A percentile compares a stretch with the other conserved stretches of the same genome.
Conservation (phyloP, 495 filamentous ascomycete genomes). For the Xylaria nigripes region DNA sequence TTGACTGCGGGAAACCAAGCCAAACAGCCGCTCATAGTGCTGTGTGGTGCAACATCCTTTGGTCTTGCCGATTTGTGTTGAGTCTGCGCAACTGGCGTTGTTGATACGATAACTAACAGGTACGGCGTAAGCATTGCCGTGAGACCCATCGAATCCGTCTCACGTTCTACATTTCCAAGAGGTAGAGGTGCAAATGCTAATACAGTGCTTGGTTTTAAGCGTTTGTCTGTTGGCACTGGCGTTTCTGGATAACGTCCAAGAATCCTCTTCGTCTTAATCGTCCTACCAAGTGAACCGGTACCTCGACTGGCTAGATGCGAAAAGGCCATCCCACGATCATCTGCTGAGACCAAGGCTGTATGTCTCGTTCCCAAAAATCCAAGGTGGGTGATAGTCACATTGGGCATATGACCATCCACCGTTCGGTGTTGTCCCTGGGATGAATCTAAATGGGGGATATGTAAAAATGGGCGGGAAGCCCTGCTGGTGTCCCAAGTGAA, state of each 20-base stretch:
- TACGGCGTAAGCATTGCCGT: slow-evolving; percentile 96
- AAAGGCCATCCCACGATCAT: slow-evolving; percentile 94
- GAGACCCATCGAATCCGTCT: slow-evolving; percentile 80
- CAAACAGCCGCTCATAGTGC: slow-evolving; percentile 83
- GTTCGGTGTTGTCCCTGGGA: slow-evolving; percentile 56
- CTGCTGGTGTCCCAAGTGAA: slow-evolving; percentile 93
- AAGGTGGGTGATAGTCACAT: slow-evolving; percentile 71
- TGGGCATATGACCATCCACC: slow-evolving; percentile 73
- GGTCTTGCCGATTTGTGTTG: slow-evolving; percentile 87
- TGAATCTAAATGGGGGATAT: slow-evolving; percentile 67
- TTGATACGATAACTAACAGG: slow-evolving; percentile 90
- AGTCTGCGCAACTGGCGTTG: slow-evolving; percentile 89
- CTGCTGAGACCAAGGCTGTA: slow-evolving; percentile 94
- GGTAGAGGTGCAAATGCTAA: slow-evolving; percentile 86
- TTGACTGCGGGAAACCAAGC: slow-evolving; percentile 97
- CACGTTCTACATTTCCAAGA: slow-evolving; percentile 81
- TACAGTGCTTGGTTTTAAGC: slow-evolving; percentile 88
- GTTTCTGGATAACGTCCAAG: slow-evolving; percentile 80
- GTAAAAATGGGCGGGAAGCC: slow-evolving; percentile 76
- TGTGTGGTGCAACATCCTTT: slow-evolving; percentile 82
- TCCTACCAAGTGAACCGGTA: slow-evolving; percentile 74
- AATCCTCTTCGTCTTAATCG: slow-evolving; percentile 82
- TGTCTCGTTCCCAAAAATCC: slow-evolving; percentile 94
- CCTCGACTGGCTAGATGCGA: slow-evolving; percentile 91
- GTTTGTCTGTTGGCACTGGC: slow-evolving; percentile 45